phyloP scores from a whole-genome alignment of 169 alveolate genomes.

The Toxoplasma gondii region DNA sequence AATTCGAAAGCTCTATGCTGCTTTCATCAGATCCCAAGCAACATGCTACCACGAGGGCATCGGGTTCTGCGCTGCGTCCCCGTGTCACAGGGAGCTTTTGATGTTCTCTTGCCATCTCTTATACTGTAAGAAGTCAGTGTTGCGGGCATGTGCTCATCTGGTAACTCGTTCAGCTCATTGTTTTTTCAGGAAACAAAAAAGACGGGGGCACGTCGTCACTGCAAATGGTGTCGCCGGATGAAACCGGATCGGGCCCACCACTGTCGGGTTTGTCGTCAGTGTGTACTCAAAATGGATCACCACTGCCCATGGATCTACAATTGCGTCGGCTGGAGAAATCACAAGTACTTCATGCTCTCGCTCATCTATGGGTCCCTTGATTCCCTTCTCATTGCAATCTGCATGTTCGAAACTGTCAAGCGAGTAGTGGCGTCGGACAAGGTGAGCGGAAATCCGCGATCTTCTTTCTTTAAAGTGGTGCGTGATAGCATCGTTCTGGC shows the following conservation, averaged over 20 bases:
- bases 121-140: too few relatives aligned
- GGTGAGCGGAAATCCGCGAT: background rate
- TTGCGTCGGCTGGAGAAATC: slow-evolving; percentile 90
- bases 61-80: too few relatives aligned
- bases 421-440: slow-evolving; percentile 57
- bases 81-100: too few relatives aligned
- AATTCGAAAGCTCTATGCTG: too few relatives aligned
- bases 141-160: too few relatives aligned
- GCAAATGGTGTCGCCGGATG: slow-evolving; percentile 90
- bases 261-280: slow-evolving; percentile 86
- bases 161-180: too few relatives aligned
- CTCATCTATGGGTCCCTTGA: slow-evolving; percentile 80
- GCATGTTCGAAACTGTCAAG: slow-evolving; percentile 77
- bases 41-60: too few relatives aligned
- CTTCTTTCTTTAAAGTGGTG: background rate
- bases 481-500: too few relatives aligned
- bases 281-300: slow-evolving; percentile 91
- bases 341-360: slow-evolving; percentile 84
- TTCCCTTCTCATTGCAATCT: slow-evolving; percentile 75
- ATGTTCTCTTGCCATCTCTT: too few relatives aligned
- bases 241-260: slow-evolving; percentile 94
- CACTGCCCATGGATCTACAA: slow-evolving; percentile 92
- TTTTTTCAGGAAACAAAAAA: slow-evolving; percentile 94
- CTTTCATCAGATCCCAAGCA: too few relatives aligned
- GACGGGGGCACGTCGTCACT: slow-evolving; percentile 87